Percentiles rank a stretch among this genome's conserved stretches.
phyloP scores from a whole-genome alignment of 768 basidiomycete genomes.

The Coprinellus aureogranulatus region DNA sequence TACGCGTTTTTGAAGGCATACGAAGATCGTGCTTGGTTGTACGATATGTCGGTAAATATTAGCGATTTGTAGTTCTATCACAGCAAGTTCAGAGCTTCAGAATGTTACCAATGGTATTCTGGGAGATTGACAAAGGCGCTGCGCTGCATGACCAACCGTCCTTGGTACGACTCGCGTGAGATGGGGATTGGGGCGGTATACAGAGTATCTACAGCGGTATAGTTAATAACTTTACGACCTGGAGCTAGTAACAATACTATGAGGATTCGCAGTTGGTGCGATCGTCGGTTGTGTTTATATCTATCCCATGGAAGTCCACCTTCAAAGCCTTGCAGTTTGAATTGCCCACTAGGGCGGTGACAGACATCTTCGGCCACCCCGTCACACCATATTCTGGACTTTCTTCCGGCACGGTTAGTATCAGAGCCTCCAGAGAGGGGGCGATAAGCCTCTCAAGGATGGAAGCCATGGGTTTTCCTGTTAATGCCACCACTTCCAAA shows the following conservation, averaged over 20 bases:
- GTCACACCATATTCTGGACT: slow-evolving; percentile 19
- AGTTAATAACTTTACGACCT: no score
- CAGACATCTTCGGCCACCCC: slow-evolving; percentile 17
- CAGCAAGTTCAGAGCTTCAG: no score
- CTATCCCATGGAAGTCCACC: slow-evolving; percentile 1
- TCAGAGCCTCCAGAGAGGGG: slow-evolving; percentile 18
- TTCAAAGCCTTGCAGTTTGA: slow-evolving; percentile 8
- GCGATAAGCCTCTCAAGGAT: slow-evolving; percentile 20
- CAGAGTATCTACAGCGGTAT: no score
- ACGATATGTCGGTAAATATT: slow-evolving; percentile 33
- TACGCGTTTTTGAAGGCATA: slow-evolving; percentile 49
- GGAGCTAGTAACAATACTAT: no score
- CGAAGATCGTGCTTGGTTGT: slow-evolving; percentile 50
- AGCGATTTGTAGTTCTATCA: slow-evolving; percentile 30
- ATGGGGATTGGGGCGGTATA: no score
- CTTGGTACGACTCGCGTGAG: no score
- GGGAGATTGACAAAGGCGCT: no score
- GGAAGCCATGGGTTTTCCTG: slow-evolving; percentile 16
- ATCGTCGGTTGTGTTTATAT: neutral
- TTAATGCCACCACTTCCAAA: slow-evolving; percentile 21
- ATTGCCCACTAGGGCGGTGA: slow-evolving; percentile 19
- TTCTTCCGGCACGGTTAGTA: slow-evolving; percentile 20
- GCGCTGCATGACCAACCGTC: no score
- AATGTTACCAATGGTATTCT: no score
- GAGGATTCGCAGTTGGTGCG: no score